phyloP scores from a whole-genome alignment of 139 green algal species.

The Pleodorina starrii region DNA sequence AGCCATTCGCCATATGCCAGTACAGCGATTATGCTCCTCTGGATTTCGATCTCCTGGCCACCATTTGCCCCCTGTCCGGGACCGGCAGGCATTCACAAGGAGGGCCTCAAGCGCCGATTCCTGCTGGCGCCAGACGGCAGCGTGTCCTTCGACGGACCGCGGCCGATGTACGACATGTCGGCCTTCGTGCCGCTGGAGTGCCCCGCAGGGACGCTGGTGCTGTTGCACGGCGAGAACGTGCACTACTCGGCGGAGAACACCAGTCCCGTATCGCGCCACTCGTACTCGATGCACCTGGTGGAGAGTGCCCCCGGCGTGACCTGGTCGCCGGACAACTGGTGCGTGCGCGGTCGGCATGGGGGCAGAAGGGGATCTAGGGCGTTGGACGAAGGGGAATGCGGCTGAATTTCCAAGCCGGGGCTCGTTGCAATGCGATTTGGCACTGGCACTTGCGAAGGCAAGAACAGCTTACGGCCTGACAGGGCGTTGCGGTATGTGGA shows the following conservation, averaged over 20 bases:
- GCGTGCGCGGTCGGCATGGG: no score
- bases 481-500: no score
- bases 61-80: background rate
- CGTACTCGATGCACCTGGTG: slow-evolving; percentile 89
- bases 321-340: slow-evolving; percentile 88
- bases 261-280: slow-evolving; percentile 74
- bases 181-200: slow-evolving; percentile 85
- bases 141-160: slow-evolving; percentile 64
- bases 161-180: slow-evolving; percentile 66
- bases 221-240: slow-evolving; percentile 84
- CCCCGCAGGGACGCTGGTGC: slow-evolving; percentile 84
- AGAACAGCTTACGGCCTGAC: no score
- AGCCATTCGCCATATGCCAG: no score
- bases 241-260: slow-evolving; percentile 76
- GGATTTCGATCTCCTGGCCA: no score
- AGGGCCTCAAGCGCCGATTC: slow-evolving; percentile 70
- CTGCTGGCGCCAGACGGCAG: slow-evolving; percentile 47
- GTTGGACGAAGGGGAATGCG: no score
- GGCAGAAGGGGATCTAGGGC: no score
- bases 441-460: no score
- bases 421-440: no score
- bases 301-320: slow-evolving; percentile 66
- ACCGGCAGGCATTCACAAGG: slow-evolving; percentile 58
- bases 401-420: no score
- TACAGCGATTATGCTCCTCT: no score